Evolutionary conservation across 805 yeast genomes (phyloP).

Genomic region (Myxozyma melibiosi): DNA sequence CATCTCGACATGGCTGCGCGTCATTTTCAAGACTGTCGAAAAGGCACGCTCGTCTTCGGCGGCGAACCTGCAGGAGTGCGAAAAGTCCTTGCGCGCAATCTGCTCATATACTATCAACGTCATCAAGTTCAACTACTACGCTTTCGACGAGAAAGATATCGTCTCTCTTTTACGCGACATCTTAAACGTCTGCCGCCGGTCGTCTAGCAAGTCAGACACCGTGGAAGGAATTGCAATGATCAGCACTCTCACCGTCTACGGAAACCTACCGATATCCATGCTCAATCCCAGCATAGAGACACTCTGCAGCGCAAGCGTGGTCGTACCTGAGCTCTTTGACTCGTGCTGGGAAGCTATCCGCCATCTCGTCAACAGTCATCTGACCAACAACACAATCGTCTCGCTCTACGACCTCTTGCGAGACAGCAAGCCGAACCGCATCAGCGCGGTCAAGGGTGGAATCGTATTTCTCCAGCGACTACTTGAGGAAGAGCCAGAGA

Average conservation of each 20-base stretch:
- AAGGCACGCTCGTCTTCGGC: background rate
- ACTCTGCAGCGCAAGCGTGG: slow-evolving; percentile 50
- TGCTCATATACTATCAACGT: slow-evolving; percentile 45
- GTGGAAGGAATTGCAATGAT: slow-evolving; percentile 48
- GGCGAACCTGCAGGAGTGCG: slow-evolving; percentile 8
- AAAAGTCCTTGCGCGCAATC: slow-evolving; percentile 40
- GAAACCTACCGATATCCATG: slow-evolving; percentile 49
- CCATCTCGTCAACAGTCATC: slow-evolving; percentile 46
- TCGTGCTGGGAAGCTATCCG: slow-evolving; percentile 47
- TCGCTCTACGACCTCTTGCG: slow-evolving; percentile 42
- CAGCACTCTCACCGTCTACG: slow-evolving; percentile 50
- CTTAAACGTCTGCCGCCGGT: slow-evolving; percentile 46
- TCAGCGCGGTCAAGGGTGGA: slow-evolving; percentile 45
- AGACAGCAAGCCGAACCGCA: slow-evolving; percentile 30
- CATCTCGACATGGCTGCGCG: slow-evolving; percentile 44
- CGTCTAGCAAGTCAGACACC: slow-evolving; percentile 46
- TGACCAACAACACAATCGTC: slow-evolving; percentile 43
- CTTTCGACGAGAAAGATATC: slow-evolving; percentile 48
- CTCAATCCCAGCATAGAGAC: slow-evolving; percentile 48
- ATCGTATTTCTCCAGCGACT: slow-evolving; percentile 40
- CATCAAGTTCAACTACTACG: slow-evolving; percentile 51
- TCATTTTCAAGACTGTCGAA: slow-evolving; percentile 39
- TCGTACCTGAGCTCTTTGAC: slow-evolving; percentile 44
- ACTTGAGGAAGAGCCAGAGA: slow-evolving; percentile 37
- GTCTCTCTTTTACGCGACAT: slow-evolving; percentile 43